Conservation (phyloP, 208 protist species). For the Leptomonas pyrrhocoris region DNA sequence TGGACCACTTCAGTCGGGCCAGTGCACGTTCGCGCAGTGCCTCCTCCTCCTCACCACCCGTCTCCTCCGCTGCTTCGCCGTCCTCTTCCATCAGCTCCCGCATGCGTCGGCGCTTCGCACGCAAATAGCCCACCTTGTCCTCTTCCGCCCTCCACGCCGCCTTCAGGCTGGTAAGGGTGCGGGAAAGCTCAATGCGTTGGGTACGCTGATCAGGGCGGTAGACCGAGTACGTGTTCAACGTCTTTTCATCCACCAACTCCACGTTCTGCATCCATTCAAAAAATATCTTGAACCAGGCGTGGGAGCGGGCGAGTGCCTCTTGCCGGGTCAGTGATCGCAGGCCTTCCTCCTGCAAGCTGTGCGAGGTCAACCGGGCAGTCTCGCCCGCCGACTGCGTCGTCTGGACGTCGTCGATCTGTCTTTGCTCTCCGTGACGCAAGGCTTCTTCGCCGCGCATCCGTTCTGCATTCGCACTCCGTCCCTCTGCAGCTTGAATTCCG, state of each 20-base stretch:
- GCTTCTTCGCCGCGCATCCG: slow-evolving; percentile 26
- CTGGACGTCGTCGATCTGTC: not conserved
- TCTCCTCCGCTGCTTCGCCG: slow-evolving; percentile 59
- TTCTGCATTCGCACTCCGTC: not conserved
- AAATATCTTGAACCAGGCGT: slow-evolving; percentile 72
- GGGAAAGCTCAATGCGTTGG: slow-evolving; percentile 79
- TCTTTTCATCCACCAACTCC: slow-evolving; percentile 65
- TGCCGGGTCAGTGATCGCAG: slow-evolving; percentile 51
- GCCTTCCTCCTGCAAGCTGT: slow-evolving; percentile 20
- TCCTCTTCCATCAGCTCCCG: slow-evolving; percentile 69
- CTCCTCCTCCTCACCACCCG: slow-evolving; percentile 84
- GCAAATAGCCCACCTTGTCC: slow-evolving; percentile 69
- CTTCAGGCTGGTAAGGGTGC: slow-evolving; percentile 48
- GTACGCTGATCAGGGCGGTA: slow-evolving; percentile 73
- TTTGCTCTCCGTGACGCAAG: slow-evolving; percentile 10
- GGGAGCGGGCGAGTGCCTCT: slow-evolving; percentile 66
- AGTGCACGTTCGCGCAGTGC: slow-evolving; percentile 69
- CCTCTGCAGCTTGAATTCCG: not conserved
- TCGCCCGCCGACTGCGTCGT: slow-evolving; percentile 3
- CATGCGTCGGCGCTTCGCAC: slow-evolving; percentile 73
- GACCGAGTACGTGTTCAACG: slow-evolving; percentile 63
- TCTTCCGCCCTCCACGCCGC: slow-evolving; percentile 47
- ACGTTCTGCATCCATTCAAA: slow-evolving; percentile 82
- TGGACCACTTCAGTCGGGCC: slow-evolving; percentile 70
- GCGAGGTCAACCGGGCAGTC: not conserved